phyloP scores from a whole-genome alignment of 148 eudicot species.

The Silene conica region DNA sequence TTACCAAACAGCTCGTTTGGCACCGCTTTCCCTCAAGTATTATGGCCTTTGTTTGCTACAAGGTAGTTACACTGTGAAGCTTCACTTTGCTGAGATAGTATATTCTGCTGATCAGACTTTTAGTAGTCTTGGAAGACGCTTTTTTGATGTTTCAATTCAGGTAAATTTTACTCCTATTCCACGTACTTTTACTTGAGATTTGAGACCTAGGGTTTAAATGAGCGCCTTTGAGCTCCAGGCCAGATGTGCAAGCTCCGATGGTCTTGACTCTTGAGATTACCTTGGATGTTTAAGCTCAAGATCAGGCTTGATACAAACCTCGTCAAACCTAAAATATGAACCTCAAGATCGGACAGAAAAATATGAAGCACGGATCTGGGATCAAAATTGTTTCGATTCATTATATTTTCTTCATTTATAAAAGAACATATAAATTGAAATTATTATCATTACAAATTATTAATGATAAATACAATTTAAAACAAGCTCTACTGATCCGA shows the following conservation, averaged over 20 bases:
- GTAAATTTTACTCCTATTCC: conserved; percentile 29
- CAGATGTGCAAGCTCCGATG: background rate
- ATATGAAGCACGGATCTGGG: background rate
- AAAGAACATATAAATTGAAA: too few species aligned
- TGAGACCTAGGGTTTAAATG: background rate
- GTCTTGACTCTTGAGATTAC: background rate
- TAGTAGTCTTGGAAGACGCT: conserved; percentile 57
- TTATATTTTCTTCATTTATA: background rate
- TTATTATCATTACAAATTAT: background rate
- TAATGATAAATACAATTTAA: too few species aligned
- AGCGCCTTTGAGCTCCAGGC: background rate
- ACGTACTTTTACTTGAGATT: background rate
- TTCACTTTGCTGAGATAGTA: conserved; percentile 72
- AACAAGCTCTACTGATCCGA: background rate
- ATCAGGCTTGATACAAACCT: background rate
- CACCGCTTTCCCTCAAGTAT: conserved; percentile 67
- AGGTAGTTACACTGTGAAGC: conserved; percentile 66
- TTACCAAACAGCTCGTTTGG: conserved; percentile 60
- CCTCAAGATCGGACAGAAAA: background rate
- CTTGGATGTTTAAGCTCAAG: background rate
- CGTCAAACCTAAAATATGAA: background rate
- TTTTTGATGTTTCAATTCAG: conserved; percentile 71
- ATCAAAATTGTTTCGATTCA: background rate
- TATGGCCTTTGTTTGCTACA: conserved; percentile 57
- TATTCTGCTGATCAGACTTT: conserved; percentile 45